These are phyloP conservation scores for Sambucus nigra DNA, from an alignment of 129 eudicot species.

Conservation along the genomic window DNA sequence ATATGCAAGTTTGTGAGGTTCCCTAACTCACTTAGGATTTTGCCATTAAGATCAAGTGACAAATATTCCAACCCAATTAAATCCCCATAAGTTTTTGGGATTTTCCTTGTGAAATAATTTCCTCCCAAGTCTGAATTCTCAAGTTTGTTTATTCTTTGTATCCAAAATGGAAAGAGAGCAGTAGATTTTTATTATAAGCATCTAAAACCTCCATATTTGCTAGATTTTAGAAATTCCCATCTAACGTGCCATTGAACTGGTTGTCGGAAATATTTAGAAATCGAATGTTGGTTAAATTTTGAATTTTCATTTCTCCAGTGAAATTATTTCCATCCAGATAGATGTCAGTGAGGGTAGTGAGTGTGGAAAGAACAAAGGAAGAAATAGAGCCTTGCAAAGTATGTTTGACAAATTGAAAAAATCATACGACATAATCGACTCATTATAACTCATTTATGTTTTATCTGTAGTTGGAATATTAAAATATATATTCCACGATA, in stretches of 20 bases:
- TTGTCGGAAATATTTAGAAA: constrained; percentile 42
- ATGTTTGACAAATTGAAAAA: constrained; percentile 67
- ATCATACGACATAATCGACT: too few species aligned
- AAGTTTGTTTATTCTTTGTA: constrained; percentile 17
- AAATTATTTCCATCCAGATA: constrained; percentile 48
- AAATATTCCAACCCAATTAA: constrained; percentile 28
- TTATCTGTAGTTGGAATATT: too few species aligned
- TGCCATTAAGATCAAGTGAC: constrained; percentile 30
- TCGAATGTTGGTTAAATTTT: constrained; percentile 23
- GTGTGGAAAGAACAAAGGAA: constrained; percentile 25
- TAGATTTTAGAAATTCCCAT: constrained; percentile 30
- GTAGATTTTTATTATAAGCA: constrained; percentile 44
- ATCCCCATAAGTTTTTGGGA: constrained; percentile 30
- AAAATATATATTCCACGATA: too few species aligned
- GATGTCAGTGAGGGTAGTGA: constrained; percentile 24
- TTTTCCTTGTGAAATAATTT: constrained; percentile 30
- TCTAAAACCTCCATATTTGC: constrained; percentile 28
- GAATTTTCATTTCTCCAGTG: constrained; percentile 31
- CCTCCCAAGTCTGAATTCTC: constrained; percentile 43
- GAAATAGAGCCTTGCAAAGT: constrained; percentile 69
- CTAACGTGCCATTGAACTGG: constrained; percentile 22
- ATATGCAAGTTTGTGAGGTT: constrained; percentile 36
- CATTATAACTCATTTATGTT: too few species aligned
- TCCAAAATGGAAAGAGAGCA: constrained; percentile 26
- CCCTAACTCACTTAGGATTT: constrained; percentile 36